These are phyloP conservation scores for Thymus quinquecostatus DNA, from an alignment of 257 asterid species.

Conservation along the genomic window DNA sequence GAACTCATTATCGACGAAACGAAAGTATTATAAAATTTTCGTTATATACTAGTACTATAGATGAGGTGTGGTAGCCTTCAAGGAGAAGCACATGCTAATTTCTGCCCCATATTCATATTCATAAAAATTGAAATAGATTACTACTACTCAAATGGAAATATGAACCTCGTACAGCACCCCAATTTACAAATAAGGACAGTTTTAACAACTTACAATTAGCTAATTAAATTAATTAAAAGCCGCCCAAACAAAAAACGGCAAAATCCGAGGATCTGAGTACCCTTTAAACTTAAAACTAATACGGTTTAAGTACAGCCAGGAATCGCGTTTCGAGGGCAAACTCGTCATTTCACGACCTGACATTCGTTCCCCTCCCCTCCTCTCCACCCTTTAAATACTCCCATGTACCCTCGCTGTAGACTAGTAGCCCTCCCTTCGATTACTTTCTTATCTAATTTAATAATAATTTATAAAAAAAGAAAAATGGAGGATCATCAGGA, in stretches of 20 bases:
- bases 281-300: neutral
- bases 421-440: neutral
- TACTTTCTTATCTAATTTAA: neutral
- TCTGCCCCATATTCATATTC: no score
- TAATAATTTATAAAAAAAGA: neutral
- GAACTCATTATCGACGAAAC: no score
- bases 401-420: neutral
- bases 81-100: no score
- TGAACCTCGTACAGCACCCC: constrained; percentile 32
- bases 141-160: neutral
- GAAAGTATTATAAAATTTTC: no score
- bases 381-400: constrained; percentile 38
- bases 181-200: constrained; percentile 21
- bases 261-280: constrained; percentile 16
- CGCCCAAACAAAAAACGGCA: neutral
- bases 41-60: no score
- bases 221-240: neutral
- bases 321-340: constrained; percentile 20
- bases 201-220: constrained; percentile 13
- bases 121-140: constrained; percentile 1
- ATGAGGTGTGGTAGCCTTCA: no score
- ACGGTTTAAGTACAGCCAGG: neutral
- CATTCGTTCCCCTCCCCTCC: constrained; percentile 24
- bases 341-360: constrained; percentile 34
- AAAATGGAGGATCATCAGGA: constrained; percentile 49